A percentile compares a stretch with the other conserved stretches of the same genome.
phyloP scores from a whole-genome alignment of 1,284 basidiomycete species.

The Apiotrichum mycotoxinovorans region DNA sequence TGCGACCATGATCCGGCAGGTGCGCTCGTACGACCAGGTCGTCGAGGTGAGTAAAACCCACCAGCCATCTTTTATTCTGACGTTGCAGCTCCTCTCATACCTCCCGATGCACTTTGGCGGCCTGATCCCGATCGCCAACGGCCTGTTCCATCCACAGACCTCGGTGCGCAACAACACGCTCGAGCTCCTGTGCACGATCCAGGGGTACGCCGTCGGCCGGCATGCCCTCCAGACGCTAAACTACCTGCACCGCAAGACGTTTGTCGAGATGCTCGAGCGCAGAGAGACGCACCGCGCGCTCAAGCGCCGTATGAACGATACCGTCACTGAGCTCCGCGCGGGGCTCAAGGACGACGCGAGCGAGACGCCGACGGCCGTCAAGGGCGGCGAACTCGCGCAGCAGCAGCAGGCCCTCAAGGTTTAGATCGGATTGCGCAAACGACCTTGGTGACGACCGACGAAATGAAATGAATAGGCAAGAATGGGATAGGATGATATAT shows the following conservation, averaged over 20 bases:
- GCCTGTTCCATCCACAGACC: slow-evolving; percentile 80
- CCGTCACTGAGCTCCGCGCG: neutral
- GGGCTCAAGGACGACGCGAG: neutral
- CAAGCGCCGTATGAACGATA: slow-evolving; percentile 1
- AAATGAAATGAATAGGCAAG: too few species aligned
- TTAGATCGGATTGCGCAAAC: neutral
- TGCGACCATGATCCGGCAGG: slow-evolving; percentile 63
- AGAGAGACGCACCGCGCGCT: slow-evolving; percentile 13
- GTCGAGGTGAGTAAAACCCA: slow-evolving; percentile 63
- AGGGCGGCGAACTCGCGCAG: slow-evolving; percentile 10
- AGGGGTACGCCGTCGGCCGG: slow-evolving; percentile 73
- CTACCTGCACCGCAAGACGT: slow-evolving; percentile 70
- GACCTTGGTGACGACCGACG: neutral
- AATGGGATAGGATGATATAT: too few species aligned
- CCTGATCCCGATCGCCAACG: slow-evolving; percentile 77
- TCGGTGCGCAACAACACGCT: slow-evolving; percentile 71
- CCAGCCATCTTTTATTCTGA: neutral
- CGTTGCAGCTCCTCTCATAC: slow-evolving; percentile 68
- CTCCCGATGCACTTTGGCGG: slow-evolving; percentile 77
- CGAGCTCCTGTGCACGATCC: slow-evolving; percentile 74
- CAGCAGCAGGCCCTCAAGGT: slow-evolving; percentile 13
- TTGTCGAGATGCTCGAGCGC: slow-evolving; percentile 23
- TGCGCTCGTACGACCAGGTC: slow-evolving; percentile 78
- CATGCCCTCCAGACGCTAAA: slow-evolving; percentile 80
- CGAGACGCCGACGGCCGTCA: slow-evolving; percentile 8